phyloP scores from a whole-genome alignment of 352 stramenopile species.

The Pythium grandisporangium region DNA sequence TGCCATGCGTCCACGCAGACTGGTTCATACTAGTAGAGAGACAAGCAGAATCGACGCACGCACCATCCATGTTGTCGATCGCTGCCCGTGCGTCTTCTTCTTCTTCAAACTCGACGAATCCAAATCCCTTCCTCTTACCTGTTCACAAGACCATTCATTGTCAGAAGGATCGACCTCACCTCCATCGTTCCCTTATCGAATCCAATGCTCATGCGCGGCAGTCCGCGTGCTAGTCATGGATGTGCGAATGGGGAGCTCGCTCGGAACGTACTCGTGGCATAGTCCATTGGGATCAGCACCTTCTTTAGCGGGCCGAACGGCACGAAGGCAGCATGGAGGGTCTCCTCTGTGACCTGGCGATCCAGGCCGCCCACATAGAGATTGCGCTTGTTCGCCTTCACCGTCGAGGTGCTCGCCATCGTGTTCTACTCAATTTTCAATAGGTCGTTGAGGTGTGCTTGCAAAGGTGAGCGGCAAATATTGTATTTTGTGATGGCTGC shows the following conservation, averaged over 20 bases:
- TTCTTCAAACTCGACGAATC: conserved; percentile 92
- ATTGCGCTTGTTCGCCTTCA: conserved; percentile 39
- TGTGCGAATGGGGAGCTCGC: too few relatives aligned
- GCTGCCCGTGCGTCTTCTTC: conserved; percentile 81
- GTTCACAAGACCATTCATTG: too few relatives aligned
- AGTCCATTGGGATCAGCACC: conserved; percentile 72
- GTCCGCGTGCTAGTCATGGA: too few relatives aligned
- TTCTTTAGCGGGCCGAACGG: conserved; percentile 76
- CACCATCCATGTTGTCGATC: conserved; percentile 95
- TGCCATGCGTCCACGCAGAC: neutral
- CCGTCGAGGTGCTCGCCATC: neutral
- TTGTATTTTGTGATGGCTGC: too few relatives aligned
- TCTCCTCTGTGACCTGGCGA: conserved; percentile 79
- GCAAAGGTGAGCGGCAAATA: too few relatives aligned
- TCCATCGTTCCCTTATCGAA: neutral
- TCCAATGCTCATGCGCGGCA: too few relatives aligned
- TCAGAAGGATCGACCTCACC: neutral
- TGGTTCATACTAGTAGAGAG: conserved; percentile 1
- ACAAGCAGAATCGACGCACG: neutral
- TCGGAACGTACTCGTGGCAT: conserved; percentile 43
- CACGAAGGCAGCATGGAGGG: conserved; percentile 81
- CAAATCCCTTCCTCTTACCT: conserved; percentile 87
- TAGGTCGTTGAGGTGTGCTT: too few relatives aligned
- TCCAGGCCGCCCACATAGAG: conserved; percentile 90
- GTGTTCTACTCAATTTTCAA: neutral